phyloP scores from a whole-genome alignment of 2,329 filamentous ascomycete species.

The Penicillium sp. region DNA sequence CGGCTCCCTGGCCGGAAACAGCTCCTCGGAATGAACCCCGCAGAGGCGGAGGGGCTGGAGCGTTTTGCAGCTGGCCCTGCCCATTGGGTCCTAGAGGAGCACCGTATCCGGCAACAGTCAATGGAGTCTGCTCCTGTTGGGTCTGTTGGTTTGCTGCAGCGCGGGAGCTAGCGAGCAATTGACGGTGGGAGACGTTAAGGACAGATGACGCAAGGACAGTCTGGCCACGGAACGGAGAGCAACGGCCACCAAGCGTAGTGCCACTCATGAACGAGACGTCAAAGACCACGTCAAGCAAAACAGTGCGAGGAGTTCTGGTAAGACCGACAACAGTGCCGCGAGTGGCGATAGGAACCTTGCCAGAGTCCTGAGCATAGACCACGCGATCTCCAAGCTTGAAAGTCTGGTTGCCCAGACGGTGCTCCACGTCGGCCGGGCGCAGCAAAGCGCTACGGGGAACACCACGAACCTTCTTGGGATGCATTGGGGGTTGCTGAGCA shows the following conservation, averaged over 20 bases:
- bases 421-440: slow-evolving; percentile 94
- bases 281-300: slow-evolving; percentile 87
- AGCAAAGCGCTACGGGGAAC: slow-evolving; percentile 85
- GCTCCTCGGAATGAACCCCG: slow-evolving; percentile 59
- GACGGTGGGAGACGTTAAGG: slow-evolving; percentile 78
- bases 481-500: slow-evolving; percentile 51
- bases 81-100: slow-evolving; percentile 57
- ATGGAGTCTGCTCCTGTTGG: slow-evolving; percentile 57
- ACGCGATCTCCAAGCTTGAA: slow-evolving; percentile 87
- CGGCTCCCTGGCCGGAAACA: slow-evolving; percentile 47
- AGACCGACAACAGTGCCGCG: slow-evolving; percentile 93
- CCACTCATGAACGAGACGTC: slow-evolving; percentile 97
- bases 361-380: slow-evolving; percentile 87
- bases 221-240: slow-evolving; percentile 88
- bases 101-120: slow-evolving; percentile 57
- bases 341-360: slow-evolving; percentile 89
- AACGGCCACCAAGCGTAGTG: slow-evolving; percentile 84
- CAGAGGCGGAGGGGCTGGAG: slow-evolving; percentile 56
- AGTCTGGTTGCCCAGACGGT: slow-evolving; percentile 78
- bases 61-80: slow-evolving; percentile 59
- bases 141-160: slow-evolving; percentile 45
- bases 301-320: slow-evolving; percentile 77
- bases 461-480: slow-evolving; percentile 69
- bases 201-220: slow-evolving; percentile 86
- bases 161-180: slow-evolving; percentile 63